phyloP scores from a whole-genome alignment of 2,329 filamentous ascomycete genomes.

The Talaromyces sp. region DNA sequence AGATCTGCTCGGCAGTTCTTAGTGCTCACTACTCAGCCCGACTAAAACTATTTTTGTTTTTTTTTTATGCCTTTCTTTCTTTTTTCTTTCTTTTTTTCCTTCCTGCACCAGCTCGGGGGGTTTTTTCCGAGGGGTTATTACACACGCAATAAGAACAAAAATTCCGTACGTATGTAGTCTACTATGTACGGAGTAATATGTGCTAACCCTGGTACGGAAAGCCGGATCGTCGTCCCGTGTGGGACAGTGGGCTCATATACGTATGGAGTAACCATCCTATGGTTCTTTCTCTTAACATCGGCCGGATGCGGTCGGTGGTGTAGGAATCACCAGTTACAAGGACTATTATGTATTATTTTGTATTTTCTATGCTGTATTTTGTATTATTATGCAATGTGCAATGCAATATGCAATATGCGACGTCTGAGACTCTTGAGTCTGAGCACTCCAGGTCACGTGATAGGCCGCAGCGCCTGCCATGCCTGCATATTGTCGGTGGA shows the following conservation, averaged over 20 bases:
- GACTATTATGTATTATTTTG: neutral
- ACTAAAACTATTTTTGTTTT: neutral
- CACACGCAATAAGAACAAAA: neutral
- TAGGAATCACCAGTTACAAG: neutral
- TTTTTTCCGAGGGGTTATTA: neutral
- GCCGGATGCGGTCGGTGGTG: neutral
- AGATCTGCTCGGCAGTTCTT: neutral
- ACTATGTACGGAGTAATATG: neutral
- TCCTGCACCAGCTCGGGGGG: too few species aligned
- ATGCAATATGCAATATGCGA: too few species aligned
- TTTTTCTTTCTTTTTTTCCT: too few species aligned
- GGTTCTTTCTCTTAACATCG: neutral
- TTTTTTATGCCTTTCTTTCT: neutral
- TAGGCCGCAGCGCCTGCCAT: neutral
- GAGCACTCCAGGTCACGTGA: neutral
- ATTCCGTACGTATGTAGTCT: neutral
- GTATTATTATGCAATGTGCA: neutral
- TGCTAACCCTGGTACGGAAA: neutral
- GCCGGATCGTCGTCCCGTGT: neutral
- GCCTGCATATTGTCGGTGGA: neutral
- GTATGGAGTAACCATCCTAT: neutral
- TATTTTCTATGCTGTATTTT: too few species aligned
- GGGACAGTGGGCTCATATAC: neutral
- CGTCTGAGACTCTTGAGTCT: too few species aligned
- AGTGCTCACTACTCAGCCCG: neutral